Base-by-base conservation (phyloP, 2,329 filamentous ascomycete species). In the Onygena corvina region DNA sequence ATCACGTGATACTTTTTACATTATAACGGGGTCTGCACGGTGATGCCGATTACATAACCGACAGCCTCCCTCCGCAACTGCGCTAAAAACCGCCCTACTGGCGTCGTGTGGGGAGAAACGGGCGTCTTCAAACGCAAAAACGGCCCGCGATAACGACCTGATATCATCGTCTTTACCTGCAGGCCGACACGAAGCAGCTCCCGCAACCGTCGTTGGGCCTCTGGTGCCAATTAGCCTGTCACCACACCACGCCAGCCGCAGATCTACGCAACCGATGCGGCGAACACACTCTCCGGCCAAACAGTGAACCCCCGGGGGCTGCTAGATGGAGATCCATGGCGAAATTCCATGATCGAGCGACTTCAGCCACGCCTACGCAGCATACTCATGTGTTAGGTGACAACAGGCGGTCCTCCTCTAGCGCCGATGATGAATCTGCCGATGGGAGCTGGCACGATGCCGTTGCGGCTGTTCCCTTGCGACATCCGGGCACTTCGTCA, bases 401-500 rank as follows among this genome's bases (percentile, higher is more conserved):
- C 55, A 62, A 63, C 47, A 61, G 60, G 50, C 62, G 66, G 27
- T 44, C 51, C 2, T 63, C 63, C 29, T 60, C 64, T 38, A 68
- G 66, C 45, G 64, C 64, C 38, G 67, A 68, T 55, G 62, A 65
- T 50, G 60, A 55, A 33, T 63, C 63, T n/a, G 59, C 53, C 20
- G 60, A 67, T 47, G 65, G 64, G 29, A 68, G 65, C 54, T 68
- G 64, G 63, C 55, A 61, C 38, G 67, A 66, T 51, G 55, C 56
- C 27, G 54, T 56, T 14, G 57, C 66, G 18, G 58, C 57, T 48
- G 21, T 27, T n/a, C 53, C 59, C 18, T 63, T 59, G 30, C 58
- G 66, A 52, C 64, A 65, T 57, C 60, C 68, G 53, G 72, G 77
- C 47, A 77, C 77, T n/a, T 64, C 74, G 42, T 79, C 78, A 35